Conservation (phyloP, 768 basidiomycete species). For the Boletellus sp. region DNA sequence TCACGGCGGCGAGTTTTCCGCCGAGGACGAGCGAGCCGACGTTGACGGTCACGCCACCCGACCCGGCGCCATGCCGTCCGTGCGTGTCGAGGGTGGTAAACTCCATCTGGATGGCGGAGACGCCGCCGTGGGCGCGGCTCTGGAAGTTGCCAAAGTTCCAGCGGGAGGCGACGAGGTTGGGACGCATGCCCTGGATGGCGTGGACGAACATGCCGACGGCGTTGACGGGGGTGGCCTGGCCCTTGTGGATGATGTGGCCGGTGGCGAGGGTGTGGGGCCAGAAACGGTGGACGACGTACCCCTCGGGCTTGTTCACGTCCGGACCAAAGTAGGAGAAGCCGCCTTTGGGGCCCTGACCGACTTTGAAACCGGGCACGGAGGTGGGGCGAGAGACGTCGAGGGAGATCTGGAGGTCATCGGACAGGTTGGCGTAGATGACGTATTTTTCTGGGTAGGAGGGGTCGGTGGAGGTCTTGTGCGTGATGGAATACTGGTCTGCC, state of each 20-base stretch:
- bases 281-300: slow-evolving; percentile 88
- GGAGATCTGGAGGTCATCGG: slow-evolving; percentile 74
- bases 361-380: slow-evolving; percentile 81
- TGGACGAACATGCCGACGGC: slow-evolving; percentile 87
- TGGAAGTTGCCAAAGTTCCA: slow-evolving; percentile 98
- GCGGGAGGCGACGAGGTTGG: slow-evolving; percentile 83
- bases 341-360: slow-evolving; percentile 83
- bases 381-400: slow-evolving; percentile 69
- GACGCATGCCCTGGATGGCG: slow-evolving; percentile 98
- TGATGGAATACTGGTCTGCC: slow-evolving; percentile 79
- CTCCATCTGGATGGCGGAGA: slow-evolving; percentile 93
- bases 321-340: slow-evolving; percentile 87
- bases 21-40: slow-evolving; percentile 81
- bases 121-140: slow-evolving; percentile 64
- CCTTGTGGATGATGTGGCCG: slow-evolving; percentile 68
- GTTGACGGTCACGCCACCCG: slow-evolving; percentile 81
- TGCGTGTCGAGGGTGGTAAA: slow-evolving; percentile 80
- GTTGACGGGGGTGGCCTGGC: slow-evolving; percentile 50
- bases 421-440: slow-evolving; percentile 73
- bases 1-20: slow-evolving; percentile 71
- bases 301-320: slow-evolving; percentile 65
- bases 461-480: slow-evolving; percentile 52
- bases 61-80: slow-evolving; percentile 75
- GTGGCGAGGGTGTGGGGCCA: slow-evolving; percentile 68
- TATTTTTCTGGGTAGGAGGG: slow-evolving; percentile 73